phyloP scores from a whole-genome alignment of 1,284 basidiomycete species.

The Microbotryum scabiosae region DNA sequence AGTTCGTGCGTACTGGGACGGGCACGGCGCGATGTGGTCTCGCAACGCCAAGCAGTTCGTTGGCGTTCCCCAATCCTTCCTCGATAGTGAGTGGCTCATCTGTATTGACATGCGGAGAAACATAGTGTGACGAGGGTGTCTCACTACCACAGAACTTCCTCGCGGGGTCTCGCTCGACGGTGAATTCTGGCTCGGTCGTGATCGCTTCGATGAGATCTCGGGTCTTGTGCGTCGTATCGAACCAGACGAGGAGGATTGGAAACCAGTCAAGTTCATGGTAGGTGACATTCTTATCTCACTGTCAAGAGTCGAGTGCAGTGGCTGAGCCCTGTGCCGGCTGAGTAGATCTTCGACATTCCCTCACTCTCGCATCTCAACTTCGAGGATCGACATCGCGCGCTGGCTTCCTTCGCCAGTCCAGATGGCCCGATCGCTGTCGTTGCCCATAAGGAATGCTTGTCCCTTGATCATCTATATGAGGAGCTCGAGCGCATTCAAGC shows the following conservation, averaged over 20 bases:
- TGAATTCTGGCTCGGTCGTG: constrained; percentile 52
- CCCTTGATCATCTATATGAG: constrained; percentile 50
- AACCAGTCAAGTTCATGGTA: constrained; percentile 54
- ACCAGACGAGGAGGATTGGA: constrained; percentile 46
- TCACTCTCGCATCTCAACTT: constrained; percentile 49
- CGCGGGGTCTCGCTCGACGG: constrained; percentile 48
- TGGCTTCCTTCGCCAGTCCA: neutral
- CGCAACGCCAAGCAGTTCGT: constrained; percentile 53
- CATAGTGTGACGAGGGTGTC: neutral
- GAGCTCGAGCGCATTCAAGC: constrained; percentile 51
- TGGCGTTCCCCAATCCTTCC: constrained; percentile 53
- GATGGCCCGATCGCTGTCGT: constrained; percentile 44
- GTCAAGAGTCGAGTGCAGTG: neutral
- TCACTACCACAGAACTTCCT: constrained; percentile 47
- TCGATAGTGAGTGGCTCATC: constrained; percentile 47
- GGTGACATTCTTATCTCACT: neutral
- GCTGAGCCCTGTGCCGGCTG: neutral
- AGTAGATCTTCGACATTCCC: constrained; percentile 59
- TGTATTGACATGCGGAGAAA: neutral
- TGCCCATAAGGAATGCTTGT: constrained; percentile 48
- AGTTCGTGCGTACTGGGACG: constrained; percentile 53
- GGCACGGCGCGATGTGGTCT: constrained; percentile 49
- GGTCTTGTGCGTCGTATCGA: constrained; percentile 51
- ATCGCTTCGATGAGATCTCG: constrained; percentile 53
- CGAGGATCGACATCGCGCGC: constrained; percentile 46